Base-by-base conservation (phyloP, 2,329 filamentous ascomycete genomes). In the Fusarium odoratissimum region DNA sequence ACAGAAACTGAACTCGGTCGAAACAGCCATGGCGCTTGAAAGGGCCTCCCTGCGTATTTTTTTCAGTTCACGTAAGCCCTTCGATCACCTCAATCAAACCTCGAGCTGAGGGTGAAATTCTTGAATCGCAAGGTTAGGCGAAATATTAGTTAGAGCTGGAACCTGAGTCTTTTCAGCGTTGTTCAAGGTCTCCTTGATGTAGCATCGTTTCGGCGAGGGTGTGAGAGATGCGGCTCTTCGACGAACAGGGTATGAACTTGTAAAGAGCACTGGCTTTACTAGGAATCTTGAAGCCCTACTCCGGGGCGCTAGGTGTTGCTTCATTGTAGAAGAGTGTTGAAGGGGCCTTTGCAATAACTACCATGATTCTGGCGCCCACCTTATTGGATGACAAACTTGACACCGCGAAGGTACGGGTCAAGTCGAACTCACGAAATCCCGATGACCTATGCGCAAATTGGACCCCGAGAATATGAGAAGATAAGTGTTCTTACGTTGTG, bases 391-490 rank as follows among this genome's bases (percentile, higher is more conserved):
- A 12, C 28, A 5, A n/a, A n/a, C 28, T 8, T 30, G 45, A 21
- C 28, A 16, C 19, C 21, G 9, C 14, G 9, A 30, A 16, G 28
- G n/a, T 25, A 25, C 9, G 10, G 28, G 21, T n/a, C 21, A 48
- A 31, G 14, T 48, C 45, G 21, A 48, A 17, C 21, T 9, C 19
- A n/a, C 45, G 45, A 31, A 48, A 48, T 31, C 21, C n/a, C 10
- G 45, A n/a, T 48, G 4, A 8, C 28, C 21, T 30, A 11, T 16
- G 21, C 21, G 9, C 10, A 17, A n/a, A 16, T 30, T 31, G 7
- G 4, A 14, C 6, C 42, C 6, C 2, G 12, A 8, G 4, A 4
- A 28, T 21, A 5, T 21, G 19, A 14, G 5, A 8, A 11, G 13
- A 16, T 21, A 14, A 48, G 21, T 48, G 6, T n/a, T 17, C 11